Evolutionary conservation across 2,329 filamentous ascomycete genomes (phyloP).

Genomic region (Anthostomella pinea): DNA sequence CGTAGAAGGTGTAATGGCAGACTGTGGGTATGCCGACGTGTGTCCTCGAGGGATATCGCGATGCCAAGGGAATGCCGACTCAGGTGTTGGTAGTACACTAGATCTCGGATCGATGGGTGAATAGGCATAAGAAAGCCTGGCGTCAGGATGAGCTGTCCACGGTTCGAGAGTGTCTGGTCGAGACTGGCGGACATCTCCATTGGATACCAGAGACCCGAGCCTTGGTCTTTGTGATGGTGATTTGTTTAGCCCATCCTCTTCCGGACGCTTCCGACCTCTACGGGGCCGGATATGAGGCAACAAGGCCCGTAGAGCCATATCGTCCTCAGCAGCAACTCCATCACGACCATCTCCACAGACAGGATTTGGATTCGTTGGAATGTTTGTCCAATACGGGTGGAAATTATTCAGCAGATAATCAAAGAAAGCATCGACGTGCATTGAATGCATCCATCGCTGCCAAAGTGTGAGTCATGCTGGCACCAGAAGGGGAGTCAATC

Average conservation of each 20-base stretch:
- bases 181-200: conserved; percentile 34
- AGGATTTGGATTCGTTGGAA: conserved; percentile 64
- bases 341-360: conserved; percentile 67
- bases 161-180: conserved; percentile 54
- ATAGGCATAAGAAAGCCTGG: conserved; percentile 36
- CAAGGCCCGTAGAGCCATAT: conserved; percentile 80
- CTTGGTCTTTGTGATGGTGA: conserved; percentile 59
- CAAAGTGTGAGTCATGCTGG: conserved; percentile 35
- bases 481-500: not conserved
- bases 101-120: conserved; percentile 38
- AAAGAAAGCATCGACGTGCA: conserved; percentile 94
- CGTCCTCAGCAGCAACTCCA: conserved; percentile 81
- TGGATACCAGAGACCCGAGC: conserved; percentile 45
- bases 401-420: conserved; percentile 78
- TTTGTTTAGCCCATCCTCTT: conserved; percentile 53
- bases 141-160: conserved; percentile 47
- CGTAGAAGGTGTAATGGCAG: conserved; percentile 68
- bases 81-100: conserved; percentile 31
- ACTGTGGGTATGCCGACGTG: conserved; percentile 70
- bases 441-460: conserved; percentile 89
- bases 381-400: conserved; percentile 75
- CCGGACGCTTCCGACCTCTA: conserved; percentile 60
- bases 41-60: conserved; percentile 57
- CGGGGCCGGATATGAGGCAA: conserved; percentile 71
- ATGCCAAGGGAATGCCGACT: conserved; percentile 45